These are phyloP conservation scores for Aureobasidium sp. DNA, from an alignment of 2,329 filamentous ascomycete genomes.

Conservation along the genomic window DNA sequence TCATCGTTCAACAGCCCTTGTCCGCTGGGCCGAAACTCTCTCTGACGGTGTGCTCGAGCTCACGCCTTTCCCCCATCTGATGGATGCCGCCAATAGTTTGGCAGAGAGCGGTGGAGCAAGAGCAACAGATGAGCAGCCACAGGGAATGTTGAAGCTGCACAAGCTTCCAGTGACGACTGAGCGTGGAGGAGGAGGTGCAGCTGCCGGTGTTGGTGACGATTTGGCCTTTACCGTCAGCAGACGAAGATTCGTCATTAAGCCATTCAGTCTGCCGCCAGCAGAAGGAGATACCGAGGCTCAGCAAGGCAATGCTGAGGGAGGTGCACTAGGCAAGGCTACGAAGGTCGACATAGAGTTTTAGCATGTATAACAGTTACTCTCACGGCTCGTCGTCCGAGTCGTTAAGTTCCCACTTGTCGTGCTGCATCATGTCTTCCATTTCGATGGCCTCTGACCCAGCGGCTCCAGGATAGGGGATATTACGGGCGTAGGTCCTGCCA, in stretches of 20 bases:
- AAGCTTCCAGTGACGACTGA: constrained; percentile 79
- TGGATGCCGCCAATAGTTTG: constrained; percentile 38
- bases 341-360: constrained; percentile 70
- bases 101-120: constrained; percentile 41
- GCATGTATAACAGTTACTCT: not conserved
- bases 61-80: constrained; percentile 58
- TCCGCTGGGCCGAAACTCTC: constrained; percentile 78
- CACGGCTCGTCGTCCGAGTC: constrained; percentile 14
- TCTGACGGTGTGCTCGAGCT: constrained; percentile 82
- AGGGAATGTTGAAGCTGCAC: constrained; percentile 79
- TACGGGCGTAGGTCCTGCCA: constrained; percentile 47
- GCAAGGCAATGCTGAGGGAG: constrained; percentile 30
- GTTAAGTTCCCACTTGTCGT: constrained; percentile 18
- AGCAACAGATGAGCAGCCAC: constrained; percentile 62
- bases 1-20: constrained; percentile 64
- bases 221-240: constrained; percentile 84
- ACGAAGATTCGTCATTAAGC: constrained; percentile 73
- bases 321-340: constrained; percentile 32
- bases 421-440: constrained; percentile 50
- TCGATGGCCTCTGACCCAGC: constrained; percentile 54
- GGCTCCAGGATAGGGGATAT: constrained; percentile 43
- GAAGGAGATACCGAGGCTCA: constrained; percentile 63
- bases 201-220: constrained; percentile 62
- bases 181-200: constrained; percentile 69
- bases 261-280: constrained; percentile 80